Conservation (phyloP, 768 basidiomycete species). For the Collybia sordida region DNA sequence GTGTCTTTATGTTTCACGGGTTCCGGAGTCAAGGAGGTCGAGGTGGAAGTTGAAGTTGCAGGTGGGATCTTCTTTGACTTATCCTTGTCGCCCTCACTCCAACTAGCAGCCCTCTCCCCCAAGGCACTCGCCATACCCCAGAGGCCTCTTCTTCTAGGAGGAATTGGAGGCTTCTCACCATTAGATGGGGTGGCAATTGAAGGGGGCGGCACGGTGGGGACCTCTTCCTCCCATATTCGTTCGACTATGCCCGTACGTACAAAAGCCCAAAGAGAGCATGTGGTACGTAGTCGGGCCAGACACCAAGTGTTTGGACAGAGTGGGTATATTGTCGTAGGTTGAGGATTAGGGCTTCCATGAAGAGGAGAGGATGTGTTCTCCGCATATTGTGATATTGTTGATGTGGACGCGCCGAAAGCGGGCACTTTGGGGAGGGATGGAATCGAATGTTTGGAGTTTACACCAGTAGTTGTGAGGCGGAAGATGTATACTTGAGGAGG, state of each 20-base stretch:
- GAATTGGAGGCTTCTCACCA: slow-evolving; percentile 56
- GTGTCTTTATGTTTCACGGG: slow-evolving; percentile 15
- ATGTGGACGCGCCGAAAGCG: slow-evolving; percentile 17
- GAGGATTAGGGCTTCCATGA: slow-evolving; percentile 21
- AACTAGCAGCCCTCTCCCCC: slow-evolving; percentile 57
- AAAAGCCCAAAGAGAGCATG: slow-evolving; percentile 91
- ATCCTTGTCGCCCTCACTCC: slow-evolving; percentile 45
- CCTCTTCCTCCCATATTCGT: slow-evolving; percentile 86
- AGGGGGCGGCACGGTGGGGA: slow-evolving; percentile 37
- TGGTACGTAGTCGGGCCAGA: slow-evolving; percentile 73
- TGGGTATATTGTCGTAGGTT: slow-evolving; percentile 63
- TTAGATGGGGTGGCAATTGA: slow-evolving; percentile 16
- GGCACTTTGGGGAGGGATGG: slow-evolving; percentile 21
- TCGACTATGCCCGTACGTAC: slow-evolving; percentile 81
- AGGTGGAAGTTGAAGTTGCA: slow-evolving; percentile 4
- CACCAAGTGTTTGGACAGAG: slow-evolving; percentile 88
- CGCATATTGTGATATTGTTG: slow-evolving; percentile 28
- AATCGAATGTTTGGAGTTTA: slow-evolving; percentile 28
- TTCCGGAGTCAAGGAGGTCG: slow-evolving; percentile 7
- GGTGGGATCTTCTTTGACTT: slow-evolving; percentile 25
- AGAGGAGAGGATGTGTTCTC: slow-evolving; percentile 9
- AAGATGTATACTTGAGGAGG: slow-evolving; percentile 65
- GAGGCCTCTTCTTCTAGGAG: slow-evolving; percentile 59
- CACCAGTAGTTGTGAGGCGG: slow-evolving; percentile 46
- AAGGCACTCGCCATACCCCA: slow-evolving; percentile 71